Evolutionary conservation across 2,329 filamentous ascomycete genomes (phyloP), one percentile per base, ranked within the genome.

Genomic region (Drechslerella coelobrocha): DNA sequence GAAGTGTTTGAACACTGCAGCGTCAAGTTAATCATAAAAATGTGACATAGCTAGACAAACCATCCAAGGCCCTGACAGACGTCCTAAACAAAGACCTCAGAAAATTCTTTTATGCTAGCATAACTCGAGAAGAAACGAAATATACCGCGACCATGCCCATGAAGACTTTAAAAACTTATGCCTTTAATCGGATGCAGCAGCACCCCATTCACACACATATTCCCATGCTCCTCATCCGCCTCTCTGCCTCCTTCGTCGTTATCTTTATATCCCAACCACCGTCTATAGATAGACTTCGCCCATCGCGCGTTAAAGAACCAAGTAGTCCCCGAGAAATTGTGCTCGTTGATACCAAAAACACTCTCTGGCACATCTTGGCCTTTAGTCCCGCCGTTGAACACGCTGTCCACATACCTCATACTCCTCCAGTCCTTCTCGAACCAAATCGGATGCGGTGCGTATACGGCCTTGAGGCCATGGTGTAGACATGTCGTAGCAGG

Each of bases 121-220:
- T n/a, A n/a, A n/a, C n/a, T n/a, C n/a, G n/a, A n/a, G n/a, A n/a
- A n/a, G n/a, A n/a, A n/a, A n/a, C n/a, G n/a, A 34, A 34, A 34
- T 34, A 6, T 34, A 34, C 29, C 6, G 29, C 29, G n/a, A 6
- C 29, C 29, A 34, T 34, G 29, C 29, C 7, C 6, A 34, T 7
- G 6, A 34, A 12, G 6, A 6, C 29, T 34, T 34, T 12, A 6
- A 34, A 34, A 34, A 7, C 50, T 68, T 19, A 71, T 47, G 37
- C 85, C 84, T 82, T 96, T 97, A 59, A 96, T 84, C 0, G 92
- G 92, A 83, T 97, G 92, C 73, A 97, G 80, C 72, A 97, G 80
- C 87, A 96, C 93, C 0, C 89, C 90, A 21, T 12, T 92, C 91
- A 47, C 96, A 80, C 92, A 97, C 91, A 96, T 95, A 68, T 92